Conservation (phyloP, 2,329 filamentous ascomycete genomes). For the Colletotrichum destructivum region DNA sequence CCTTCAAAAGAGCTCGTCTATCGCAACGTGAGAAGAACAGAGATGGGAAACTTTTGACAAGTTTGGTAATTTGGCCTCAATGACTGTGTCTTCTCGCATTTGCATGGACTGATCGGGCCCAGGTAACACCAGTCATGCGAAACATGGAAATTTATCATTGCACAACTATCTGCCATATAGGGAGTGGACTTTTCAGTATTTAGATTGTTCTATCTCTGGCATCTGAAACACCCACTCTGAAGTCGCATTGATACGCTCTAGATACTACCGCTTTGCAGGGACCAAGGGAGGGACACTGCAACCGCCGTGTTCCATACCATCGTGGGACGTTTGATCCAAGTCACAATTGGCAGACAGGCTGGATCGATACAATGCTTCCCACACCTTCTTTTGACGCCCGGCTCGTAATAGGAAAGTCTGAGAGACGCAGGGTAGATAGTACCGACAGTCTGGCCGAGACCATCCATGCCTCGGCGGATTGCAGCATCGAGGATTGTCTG, state of each 20-base stretch:
- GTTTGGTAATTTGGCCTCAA: background rate
- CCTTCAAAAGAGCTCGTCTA: background rate
- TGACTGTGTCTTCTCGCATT: background rate
- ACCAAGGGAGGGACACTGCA: too few relatives aligned
- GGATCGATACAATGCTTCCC: too few relatives aligned
- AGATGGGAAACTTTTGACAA: background rate
- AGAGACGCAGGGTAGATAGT: constrained; percentile 8
- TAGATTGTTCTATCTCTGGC: too few relatives aligned
- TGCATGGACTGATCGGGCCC: too few relatives aligned
- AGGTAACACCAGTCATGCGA: background rate
- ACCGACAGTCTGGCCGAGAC: constrained; percentile 30
- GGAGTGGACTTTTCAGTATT: too few relatives aligned
- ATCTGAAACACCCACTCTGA: too few relatives aligned
- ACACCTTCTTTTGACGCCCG: background rate
- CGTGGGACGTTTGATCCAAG: too few relatives aligned
- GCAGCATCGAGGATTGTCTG: constrained; percentile 1
- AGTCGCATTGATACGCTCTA: too few relatives aligned
- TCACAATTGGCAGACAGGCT: background rate
- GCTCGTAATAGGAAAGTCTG: background rate
- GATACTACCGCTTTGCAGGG: too few relatives aligned
- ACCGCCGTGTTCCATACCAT: background rate
- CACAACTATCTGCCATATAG: too few relatives aligned
- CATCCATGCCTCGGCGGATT: constrained; percentile 7
- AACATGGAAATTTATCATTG: too few relatives aligned
- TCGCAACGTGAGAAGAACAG: background rate